These are phyloP conservation scores for Stagonosporopsis chrysanthemi DNA, from an alignment of 2,329 filamentous ascomycete genomes.

Conservation along the genomic window DNA sequence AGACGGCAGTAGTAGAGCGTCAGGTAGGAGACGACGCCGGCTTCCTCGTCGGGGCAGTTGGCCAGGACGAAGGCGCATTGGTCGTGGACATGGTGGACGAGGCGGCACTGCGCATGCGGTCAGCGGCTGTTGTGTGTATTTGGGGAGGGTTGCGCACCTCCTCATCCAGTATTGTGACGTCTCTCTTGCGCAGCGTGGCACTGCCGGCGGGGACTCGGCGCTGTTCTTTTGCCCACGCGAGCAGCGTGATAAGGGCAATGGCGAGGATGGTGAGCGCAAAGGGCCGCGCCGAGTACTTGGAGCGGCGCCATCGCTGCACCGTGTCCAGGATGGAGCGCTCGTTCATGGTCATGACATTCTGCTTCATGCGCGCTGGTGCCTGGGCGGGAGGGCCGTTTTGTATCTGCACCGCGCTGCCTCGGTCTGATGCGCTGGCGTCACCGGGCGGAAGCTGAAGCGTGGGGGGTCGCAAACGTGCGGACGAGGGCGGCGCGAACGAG, in stretches of 20 bases:
- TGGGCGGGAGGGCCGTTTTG: neutral
- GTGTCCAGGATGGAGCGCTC: constrained; percentile 27
- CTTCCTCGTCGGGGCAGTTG: constrained; percentile 88
- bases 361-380: constrained; percentile 17
- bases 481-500: neutral
- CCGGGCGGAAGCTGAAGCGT: constrained; percentile 28
- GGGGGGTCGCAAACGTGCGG: constrained; percentile 12
- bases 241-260: constrained; percentile 37
- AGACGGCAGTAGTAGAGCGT: constrained; percentile 88
- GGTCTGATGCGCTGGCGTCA: constrained; percentile 19
- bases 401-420: neutral
- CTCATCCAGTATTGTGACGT: constrained; percentile 41
- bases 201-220: constrained; percentile 1
- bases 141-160: constrained; percentile 31
- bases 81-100: constrained; percentile 77
- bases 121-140: neutral
- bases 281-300: constrained; percentile 47
- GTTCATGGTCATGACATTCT: constrained; percentile 34
- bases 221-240: constrained; percentile 37
- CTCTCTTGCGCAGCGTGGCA: constrained; percentile 26
- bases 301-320: constrained; percentile 37
- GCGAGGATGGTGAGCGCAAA: constrained; percentile 47
- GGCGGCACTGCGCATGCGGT: constrained; percentile 66
- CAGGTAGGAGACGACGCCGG: constrained; percentile 88
- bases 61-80: constrained; percentile 85